Evolutionary conservation across 257 asterid genomes (phyloP).

Genomic region (Solanum chiquidenum): DNA sequence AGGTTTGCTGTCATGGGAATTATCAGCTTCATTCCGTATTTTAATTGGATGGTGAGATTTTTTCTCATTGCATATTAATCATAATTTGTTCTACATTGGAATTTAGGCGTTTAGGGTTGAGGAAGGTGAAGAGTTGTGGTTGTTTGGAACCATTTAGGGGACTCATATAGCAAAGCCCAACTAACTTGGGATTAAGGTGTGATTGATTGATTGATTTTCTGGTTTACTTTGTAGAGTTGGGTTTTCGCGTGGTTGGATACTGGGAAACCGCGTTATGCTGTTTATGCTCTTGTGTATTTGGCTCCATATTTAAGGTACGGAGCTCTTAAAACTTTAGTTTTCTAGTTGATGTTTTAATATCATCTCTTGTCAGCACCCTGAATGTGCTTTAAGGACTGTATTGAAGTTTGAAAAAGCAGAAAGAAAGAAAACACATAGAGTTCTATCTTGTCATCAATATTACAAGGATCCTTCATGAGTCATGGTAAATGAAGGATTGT

Average conservation of each 20-base stretch:
- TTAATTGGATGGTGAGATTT: constrained; percentile 82
- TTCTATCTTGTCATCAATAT: not conserved
- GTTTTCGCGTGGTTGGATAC: constrained; percentile 98
- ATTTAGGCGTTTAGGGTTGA: not conserved
- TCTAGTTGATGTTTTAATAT: not conserved
- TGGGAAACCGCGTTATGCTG: constrained; percentile 65
- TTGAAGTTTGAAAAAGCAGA: not conserved
- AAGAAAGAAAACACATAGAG: not conserved
- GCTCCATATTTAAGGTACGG: constrained; percentile 89
- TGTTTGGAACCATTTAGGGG: not conserved
- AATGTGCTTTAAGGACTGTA: not conserved
- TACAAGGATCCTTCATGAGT: not conserved
- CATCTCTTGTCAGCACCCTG: not conserved
- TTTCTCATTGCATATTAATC: not conserved
- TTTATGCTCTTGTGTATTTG: constrained; percentile 80
- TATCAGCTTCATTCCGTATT: constrained; percentile 87
- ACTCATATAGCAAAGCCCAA: not conserved
- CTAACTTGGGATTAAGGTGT: not conserved
- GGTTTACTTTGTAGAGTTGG: constrained; percentile 62
- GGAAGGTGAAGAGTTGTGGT: not conserved
- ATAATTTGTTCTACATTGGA: not conserved
- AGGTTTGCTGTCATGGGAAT: constrained; percentile 95
- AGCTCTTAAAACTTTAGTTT: not conserved
- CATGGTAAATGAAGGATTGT: not conserved
- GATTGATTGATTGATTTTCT: not conserved